These are phyloP conservation scores for Puccinia triticina DNA, from an alignment of 1,284 basidiomycete species.

Conservation along the genomic window DNA sequence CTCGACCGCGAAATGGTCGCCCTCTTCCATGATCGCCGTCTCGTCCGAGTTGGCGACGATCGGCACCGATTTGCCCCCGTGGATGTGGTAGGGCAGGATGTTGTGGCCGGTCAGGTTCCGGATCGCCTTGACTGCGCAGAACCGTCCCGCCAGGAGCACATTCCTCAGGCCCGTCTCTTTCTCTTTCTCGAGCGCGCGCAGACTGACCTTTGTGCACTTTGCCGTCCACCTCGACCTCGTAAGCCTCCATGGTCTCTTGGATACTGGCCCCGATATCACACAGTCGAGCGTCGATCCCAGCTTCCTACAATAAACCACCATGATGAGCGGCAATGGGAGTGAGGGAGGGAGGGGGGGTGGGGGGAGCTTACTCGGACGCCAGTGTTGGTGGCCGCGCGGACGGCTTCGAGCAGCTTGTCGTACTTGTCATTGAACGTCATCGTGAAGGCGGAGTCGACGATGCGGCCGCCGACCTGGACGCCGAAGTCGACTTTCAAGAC, in stretches of 20 bases:
- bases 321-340: neutral
- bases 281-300: constrained; percentile 92
- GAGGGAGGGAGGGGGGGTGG: neutral
- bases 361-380: constrained; percentile 71
- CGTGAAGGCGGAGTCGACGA: constrained; percentile 94
- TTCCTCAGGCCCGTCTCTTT: neutral
- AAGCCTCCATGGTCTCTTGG: constrained; percentile 99
- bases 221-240: constrained; percentile 88
- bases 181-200: neutral
- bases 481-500: constrained; percentile 97
- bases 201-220: constrained; percentile 78
- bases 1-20: constrained; percentile 98
- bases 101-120: constrained; percentile 88
- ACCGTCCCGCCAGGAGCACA: neutral
- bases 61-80: constrained; percentile 82
- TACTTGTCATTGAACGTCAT: constrained; percentile 86
- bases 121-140: constrained; percentile 80
- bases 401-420: constrained; percentile 84
- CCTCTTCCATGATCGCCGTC: constrained; percentile 97
- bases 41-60: constrained; percentile 82
- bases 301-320: constrained; percentile 68
- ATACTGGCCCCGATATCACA: constrained; percentile 90
- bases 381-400: constrained; percentile 89
- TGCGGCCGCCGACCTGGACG: constrained; percentile 92
- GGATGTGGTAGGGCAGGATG: constrained; percentile 85